Conservation (phyloP, 768 basidiomycete genomes). For the Serendipita sp. region DNA sequence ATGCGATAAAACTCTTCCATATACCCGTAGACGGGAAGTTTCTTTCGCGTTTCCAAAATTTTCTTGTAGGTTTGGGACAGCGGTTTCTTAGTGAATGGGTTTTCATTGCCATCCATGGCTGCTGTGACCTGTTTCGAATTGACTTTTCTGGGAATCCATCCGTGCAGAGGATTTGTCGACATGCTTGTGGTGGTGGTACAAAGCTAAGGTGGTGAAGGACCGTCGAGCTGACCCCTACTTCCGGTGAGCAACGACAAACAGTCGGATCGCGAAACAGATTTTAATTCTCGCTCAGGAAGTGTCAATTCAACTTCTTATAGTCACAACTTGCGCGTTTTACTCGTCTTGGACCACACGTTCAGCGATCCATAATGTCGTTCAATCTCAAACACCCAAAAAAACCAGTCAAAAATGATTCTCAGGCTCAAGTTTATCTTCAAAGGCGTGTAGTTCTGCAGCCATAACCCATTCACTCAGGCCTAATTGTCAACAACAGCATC, state of each 20-base stretch:
- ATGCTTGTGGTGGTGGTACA: neutral
- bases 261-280: too few species aligned
- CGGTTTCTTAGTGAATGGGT: constrained; percentile 76
- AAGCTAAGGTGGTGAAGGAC: neutral
- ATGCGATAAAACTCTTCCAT: constrained; percentile 88
- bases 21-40: constrained; percentile 78
- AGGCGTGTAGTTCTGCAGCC: too few species aligned
- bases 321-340: too few species aligned
- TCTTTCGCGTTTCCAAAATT: constrained; percentile 70
- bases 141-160: constrained; percentile 56
- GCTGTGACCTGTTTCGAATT: constrained; percentile 45
- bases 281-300: too few species aligned
- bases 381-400: too few species aligned
- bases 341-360: too few species aligned
- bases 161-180: constrained; percentile 40
- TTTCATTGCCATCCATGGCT: constrained; percentile 62
- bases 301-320: too few species aligned
- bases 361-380: too few species aligned
- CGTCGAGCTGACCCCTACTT: neutral
- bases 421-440: too few species aligned
- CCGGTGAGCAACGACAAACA: neutral
- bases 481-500: too few species aligned
- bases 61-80: constrained; percentile 68
- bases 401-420: too few species aligned
- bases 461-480: too few species aligned